Percentiles rank a stretch among this genome's conserved stretches.
Conservation (phyloP, 345 rosid genomes). For the Erucastrum elatum region DNA sequence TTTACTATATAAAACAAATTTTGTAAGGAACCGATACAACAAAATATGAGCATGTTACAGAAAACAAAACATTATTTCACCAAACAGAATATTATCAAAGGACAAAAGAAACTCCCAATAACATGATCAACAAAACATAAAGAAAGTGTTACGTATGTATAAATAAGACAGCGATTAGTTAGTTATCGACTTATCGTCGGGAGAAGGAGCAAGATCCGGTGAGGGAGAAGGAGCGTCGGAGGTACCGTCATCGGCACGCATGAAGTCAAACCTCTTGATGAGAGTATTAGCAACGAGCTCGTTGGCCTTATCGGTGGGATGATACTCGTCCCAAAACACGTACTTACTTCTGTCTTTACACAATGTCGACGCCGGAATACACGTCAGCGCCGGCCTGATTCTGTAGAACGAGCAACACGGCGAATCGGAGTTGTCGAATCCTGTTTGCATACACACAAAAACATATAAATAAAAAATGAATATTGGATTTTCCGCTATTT, state of each 20-base stretch:
- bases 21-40: not conserved
- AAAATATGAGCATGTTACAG: too few species aligned
- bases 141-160: too few species aligned
- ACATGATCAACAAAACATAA: too few species aligned
- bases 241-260: slow-evolving; percentile 32
- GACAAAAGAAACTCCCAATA: too few species aligned
- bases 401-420: slow-evolving; percentile 91
- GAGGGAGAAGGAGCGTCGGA: slow-evolving; percentile 48
- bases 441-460: slow-evolving; percentile 35
- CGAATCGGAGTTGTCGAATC: slow-evolving; percentile 73
- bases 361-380: slow-evolving; percentile 78
- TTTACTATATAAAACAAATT: too few species aligned
- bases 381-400: slow-evolving; percentile 85
- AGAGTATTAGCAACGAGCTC: slow-evolving; percentile 81
- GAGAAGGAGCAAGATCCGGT: slow-evolving; percentile 45
- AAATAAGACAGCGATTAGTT: not conserved
- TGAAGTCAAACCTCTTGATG: slow-evolving; percentile 68
- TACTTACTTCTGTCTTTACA: slow-evolving; percentile 85
- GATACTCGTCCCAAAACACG: slow-evolving; percentile 98
- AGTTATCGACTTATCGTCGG: slow-evolving; percentile 35
- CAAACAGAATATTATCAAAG: too few species aligned
- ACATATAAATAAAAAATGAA: not conserved
- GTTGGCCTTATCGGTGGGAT: slow-evolving; percentile 81
- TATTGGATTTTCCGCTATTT: not conserved
- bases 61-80: too few species aligned